Evolutionary conservation across 352 stramenopile genomes (phyloP).

Genomic region (Phytopythium delawarense): DNA sequence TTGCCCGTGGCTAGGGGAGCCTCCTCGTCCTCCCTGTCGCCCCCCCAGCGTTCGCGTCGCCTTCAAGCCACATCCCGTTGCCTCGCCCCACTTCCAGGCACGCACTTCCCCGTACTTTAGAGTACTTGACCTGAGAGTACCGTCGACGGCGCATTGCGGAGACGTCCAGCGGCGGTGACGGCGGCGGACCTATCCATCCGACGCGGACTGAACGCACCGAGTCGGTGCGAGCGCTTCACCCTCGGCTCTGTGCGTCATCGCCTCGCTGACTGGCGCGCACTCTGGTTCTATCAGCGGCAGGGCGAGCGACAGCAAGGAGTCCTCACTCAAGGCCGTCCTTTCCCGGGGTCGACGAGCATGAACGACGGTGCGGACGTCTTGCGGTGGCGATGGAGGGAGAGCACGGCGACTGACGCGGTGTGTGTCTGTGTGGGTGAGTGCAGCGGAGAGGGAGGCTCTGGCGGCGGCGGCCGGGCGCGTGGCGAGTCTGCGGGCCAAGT

Average conservation of each 20-base stretch:
- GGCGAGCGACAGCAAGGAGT: neutral
- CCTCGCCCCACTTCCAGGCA: neutral
- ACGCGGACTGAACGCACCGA: too few species aligned
- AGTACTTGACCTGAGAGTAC: neutral
- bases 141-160: neutral
- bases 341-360: constrained; percentile 11
- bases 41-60: neutral
- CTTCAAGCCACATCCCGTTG: neutral
- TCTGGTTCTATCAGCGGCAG: neutral
- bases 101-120: neutral
- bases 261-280: too few species aligned
- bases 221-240: neutral
- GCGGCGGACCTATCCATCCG: neutral
- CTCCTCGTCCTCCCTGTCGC: neutral
- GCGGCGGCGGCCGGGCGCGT: constrained; percentile 45
- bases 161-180: neutral
- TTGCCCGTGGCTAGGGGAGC: neutral
- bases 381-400: too few species aligned
- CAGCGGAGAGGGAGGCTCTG: constrained; percentile 50
- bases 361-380: constrained; percentile 16
- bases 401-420: neutral
- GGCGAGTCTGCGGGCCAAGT: constrained; percentile 60
- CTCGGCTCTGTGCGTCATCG: neutral
- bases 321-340: neutral
- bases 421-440: neutral